Conservation (phyloP, 768 basidiomycete species). For the Russula foetens region DNA sequence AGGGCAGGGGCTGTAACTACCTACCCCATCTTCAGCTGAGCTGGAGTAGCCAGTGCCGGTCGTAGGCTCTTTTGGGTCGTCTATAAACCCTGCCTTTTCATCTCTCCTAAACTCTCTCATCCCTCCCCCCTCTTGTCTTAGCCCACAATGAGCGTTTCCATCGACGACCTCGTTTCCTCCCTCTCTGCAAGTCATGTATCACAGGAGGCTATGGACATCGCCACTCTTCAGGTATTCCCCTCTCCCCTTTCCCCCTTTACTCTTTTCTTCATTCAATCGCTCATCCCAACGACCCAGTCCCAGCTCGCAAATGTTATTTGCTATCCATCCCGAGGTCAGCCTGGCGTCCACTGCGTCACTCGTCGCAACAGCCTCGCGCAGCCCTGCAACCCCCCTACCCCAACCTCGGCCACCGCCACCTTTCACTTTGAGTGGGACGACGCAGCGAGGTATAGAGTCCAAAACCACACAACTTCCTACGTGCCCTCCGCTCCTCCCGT, state of each 20-base stretch:
- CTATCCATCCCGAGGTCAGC: constrained; percentile 25
- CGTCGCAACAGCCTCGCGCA: constrained; percentile 31
- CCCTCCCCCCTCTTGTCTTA: neutral
- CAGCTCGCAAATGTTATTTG: constrained; percentile 40
- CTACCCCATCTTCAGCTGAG: too few species aligned
- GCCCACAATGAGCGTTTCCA: constrained; percentile 36
- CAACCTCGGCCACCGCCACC: constrained; percentile 27
- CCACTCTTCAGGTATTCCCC: constrained; percentile 35
- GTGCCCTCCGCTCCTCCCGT: constrained; percentile 21
- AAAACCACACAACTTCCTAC: neutral
- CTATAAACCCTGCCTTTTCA: neutral
- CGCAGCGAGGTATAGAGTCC: neutral
- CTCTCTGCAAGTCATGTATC: constrained; percentile 41
- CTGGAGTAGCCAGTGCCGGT: too few species aligned
- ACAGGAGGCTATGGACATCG: constrained; percentile 45
- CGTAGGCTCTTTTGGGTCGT: too few species aligned
- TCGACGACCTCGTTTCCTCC: constrained; percentile 46
- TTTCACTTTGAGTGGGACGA: constrained; percentile 26
- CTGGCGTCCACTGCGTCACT: constrained; percentile 20
- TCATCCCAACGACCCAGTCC: constrained; percentile 25
- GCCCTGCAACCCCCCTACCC: constrained; percentile 35
- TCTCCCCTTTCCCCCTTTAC: constrained; percentile 13
- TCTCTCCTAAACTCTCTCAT: neutral
- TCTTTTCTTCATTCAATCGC: neutral
- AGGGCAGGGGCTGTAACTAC: too few species aligned